Evolutionary conservation across 257 asterid species (phyloP).

Genomic region (Avicennia marina): DNA sequence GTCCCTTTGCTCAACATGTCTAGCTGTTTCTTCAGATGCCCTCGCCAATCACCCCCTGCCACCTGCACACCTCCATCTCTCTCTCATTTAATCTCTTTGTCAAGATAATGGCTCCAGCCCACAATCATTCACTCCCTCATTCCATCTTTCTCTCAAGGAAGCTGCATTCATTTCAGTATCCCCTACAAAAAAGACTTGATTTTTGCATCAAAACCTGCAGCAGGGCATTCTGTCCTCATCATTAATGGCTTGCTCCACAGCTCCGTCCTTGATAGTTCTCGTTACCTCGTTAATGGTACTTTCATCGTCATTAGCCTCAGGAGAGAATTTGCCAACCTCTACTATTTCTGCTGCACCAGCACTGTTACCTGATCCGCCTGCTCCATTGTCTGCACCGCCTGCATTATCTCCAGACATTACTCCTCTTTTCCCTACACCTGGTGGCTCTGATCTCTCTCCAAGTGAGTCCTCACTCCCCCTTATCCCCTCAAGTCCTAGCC

Average conservation of each 20-base stretch:
- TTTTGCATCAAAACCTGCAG: background rate
- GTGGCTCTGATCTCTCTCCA: slow-evolving; percentile 71
- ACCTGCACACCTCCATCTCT: slow-evolving; percentile 8
- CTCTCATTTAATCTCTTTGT: background rate
- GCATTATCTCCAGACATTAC: slow-evolving; percentile 68
- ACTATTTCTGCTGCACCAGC: slow-evolving; percentile 88
- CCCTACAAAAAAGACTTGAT: slow-evolving; percentile 12
- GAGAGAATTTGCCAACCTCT: slow-evolving; percentile 37
- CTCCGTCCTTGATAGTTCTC: slow-evolving; percentile 18
- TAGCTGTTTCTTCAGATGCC: slow-evolving; percentile 35
- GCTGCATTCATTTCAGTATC: slow-evolving; percentile 37
- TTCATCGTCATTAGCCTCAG: slow-evolving; percentile 18
- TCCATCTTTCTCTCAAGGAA: slow-evolving; percentile 12
- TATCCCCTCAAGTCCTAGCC: slow-evolving; percentile 93
- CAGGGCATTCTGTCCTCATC: slow-evolving; percentile 18
- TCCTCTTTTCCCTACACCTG: slow-evolving; percentile 77
- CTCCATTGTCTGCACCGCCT: slow-evolving; percentile 36
- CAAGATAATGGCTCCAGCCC: slow-evolving; percentile 16
- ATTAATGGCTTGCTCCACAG: slow-evolving; percentile 47
- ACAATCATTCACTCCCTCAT: slow-evolving; percentile 23
- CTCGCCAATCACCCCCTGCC: slow-evolving; percentile 36
- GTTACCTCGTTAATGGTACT: slow-evolving; percentile 24
- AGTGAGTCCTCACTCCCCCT: slow-evolving; percentile 58
- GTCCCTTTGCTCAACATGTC: slow-evolving; percentile 47
- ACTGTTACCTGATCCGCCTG: slow-evolving; percentile 42